Base-by-base conservation (phyloP, 805 yeast genomes). In the Kluyveromyces lactis region DNA sequence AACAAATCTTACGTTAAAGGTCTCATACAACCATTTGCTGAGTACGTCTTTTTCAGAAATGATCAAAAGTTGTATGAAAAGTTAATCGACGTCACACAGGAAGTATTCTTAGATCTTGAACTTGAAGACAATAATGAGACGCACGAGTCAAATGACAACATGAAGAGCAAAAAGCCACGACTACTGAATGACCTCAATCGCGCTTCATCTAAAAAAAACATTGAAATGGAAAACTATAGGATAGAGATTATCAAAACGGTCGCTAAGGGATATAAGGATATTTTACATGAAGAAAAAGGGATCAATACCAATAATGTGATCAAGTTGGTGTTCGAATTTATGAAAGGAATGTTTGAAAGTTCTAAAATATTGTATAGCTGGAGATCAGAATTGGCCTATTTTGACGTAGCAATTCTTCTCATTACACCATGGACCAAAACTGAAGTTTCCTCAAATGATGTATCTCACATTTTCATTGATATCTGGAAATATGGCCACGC, bases 1-100 rank as follows among this genome's bases (percentile, higher is more conserved):
- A 86, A 85, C 52, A 72, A 69, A 48, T 71, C 58, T 0, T 87
- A 89, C 57, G 81, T 77, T 38, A 67, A 64, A 36, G 68, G 71
- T 15, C 74, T 81, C 1, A 56, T 84, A 10, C 66, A 70, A 18
- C 56, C 71, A 1, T 63, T 77, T 28, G 82, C 85, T 2, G 61
- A 55, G 13, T 85, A 70, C 47, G 48, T 77, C 3, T 57, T 60
- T 18, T 50, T 43, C 2, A 72, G 65, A 41, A 67, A 68, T 4
- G 43, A 47, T 2, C 31, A 43, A 8, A 53, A 49, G 1, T 31
- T 64, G 3, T 62, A 66, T 34, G 62, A 55, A 1, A 64, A 64
- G 9, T 49, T 71, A 23, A 55, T 56, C 4, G 54, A 42, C 4
- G 53, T 66, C 0, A 29, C 54, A 62, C 4, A 74, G 64, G 21